Evolutionary conservation across 2,329 filamentous ascomycete species (phyloP).

Genomic region (Botrytis fabae): DNA sequence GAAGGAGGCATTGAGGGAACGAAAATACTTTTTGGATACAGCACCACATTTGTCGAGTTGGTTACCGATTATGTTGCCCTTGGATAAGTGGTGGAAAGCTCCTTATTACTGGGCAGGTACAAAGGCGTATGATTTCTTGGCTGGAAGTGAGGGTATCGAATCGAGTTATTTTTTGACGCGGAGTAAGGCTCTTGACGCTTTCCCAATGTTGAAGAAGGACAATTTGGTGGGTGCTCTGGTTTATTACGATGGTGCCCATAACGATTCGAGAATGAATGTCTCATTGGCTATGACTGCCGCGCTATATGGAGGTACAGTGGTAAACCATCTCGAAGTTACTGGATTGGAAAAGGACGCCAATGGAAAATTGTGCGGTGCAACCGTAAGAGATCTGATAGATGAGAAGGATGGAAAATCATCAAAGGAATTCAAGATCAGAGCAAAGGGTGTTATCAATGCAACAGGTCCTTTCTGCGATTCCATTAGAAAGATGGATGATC

Average conservation of each 20-base stretch:
- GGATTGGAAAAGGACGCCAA: constrained; percentile 70
- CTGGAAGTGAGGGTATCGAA: constrained; percentile 84
- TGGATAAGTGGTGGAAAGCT: constrained; percentile 75
- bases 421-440: constrained; percentile 69
- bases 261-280: constrained; percentile 90
- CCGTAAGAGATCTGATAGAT: constrained; percentile 68
- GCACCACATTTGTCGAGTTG: constrained; percentile 72
- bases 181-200: constrained; percentile 82
- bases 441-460: constrained; percentile 83
- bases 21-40: constrained; percentile 73
- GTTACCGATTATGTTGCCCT: constrained; percentile 74
- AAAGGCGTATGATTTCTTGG: constrained; percentile 82
- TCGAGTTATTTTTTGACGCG: constrained; percentile 85
- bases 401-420: constrained; percentile 62
- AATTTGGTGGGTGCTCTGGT: constrained; percentile 79
- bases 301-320: constrained; percentile 79
- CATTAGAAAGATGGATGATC: constrained; percentile 82
- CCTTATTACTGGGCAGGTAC: constrained; percentile 77
- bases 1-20: constrained; percentile 70
- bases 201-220: constrained; percentile 83
- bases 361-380: constrained; percentile 73
- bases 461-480: constrained; percentile 86
- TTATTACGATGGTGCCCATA: constrained; percentile 91
- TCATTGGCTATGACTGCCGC: constrained; percentile 85
- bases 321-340: constrained; percentile 83